Evolutionary conservation across 225 moss, liverwort and hornwort genomes (phyloP), one percentile per base, ranked within the genome.

Genomic region (Sphagnum contortum): DNA sequence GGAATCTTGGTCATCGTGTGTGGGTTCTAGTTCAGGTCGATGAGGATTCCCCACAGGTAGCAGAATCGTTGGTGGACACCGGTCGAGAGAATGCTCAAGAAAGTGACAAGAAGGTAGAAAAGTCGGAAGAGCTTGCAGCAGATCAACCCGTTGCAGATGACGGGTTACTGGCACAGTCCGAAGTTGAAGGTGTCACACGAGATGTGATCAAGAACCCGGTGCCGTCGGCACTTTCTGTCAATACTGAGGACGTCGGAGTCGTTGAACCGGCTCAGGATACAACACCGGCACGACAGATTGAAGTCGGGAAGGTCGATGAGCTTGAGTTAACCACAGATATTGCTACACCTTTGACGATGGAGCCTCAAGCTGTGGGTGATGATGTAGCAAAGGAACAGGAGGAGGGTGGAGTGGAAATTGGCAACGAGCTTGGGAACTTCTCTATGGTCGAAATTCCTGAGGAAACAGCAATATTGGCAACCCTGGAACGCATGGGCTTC

Each of bases 11-110:
- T 46, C 94, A 94, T 55, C 83, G 94, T 48, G 94, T 94, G 29
- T 94, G 94, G 94, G 94, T 94, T 10, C 57, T 91, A 60, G 89
- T 94, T 58, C 94, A 94, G 79, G 84, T 85, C 14, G 79, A 84
- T 54, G 85, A 85, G 45, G 78, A 85, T 68, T 85, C 82, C 2
- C 85, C 85, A 3, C 85, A 79, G 53, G 14, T 85, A 70, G 69
- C 78, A 53, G 79, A 81, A 66, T 85, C 85, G 47, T 55, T 85
- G 54, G 46, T 74, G 64, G 29, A 29, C 29, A 29, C 29, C 29
- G 29, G 29, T 29, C 29, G 29, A 29, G 29, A 29, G 29, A 29
- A 29, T 29, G 29, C 29, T 0, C 60, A 75, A 14, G 51, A 75
- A 13, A 76, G 76, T 55, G 66, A 66, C 7, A 76, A 70, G 66